Evolutionary conservation across 2,329 filamentous ascomycete species (phyloP), one percentile per base, ranked within the genome.

Genomic region (Sarocladium strictum): DNA sequence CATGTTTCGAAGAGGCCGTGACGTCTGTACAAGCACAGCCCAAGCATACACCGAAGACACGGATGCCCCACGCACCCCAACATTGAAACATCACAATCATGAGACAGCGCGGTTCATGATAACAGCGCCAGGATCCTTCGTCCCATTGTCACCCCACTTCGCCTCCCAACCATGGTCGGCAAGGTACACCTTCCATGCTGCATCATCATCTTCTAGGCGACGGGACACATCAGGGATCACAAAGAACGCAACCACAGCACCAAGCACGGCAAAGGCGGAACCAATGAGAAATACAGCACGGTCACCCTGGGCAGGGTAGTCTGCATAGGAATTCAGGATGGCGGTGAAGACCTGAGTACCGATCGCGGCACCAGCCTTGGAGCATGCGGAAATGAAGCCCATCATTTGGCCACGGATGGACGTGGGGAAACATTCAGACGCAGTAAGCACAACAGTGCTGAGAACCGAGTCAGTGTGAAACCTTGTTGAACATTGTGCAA

Each of bases 281-380:
- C 76, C 77, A 54, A 80, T 77, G 17, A 80, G 63, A 57, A 80
- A 80, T 0, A 73, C 73, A 0, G 69, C 74, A 54, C 78, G 76
- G 40, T 77, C 68, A 0, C 76, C 77, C 58, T 75, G 72, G 10
- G 69, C 62, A 0, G 68, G 63, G 24, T 72, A 66, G 14, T 67
- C 59, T 24, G 68, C 53, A 54, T 69, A 77, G 1, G 70, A 69
- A 53, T 72, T 68, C 29, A 77, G 71, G 43, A 81, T 80, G 0
- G 76, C 73, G 0, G 70, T 76, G 55, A 80, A 81, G 2, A 76
- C 75, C 54, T 77, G 67, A 0, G 75, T 79, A 1, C 76, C 76
- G 17, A 79, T 73, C 0, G 76, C 74, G 0, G 76, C 75, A 1
- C 77, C 76, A 1, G 74, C 74, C 55, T 79, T 80, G 12, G 72